phyloP scores from a whole-genome alignment of 2,329 filamentous ascomycete genomes.

The Aspergillus sp. region DNA sequence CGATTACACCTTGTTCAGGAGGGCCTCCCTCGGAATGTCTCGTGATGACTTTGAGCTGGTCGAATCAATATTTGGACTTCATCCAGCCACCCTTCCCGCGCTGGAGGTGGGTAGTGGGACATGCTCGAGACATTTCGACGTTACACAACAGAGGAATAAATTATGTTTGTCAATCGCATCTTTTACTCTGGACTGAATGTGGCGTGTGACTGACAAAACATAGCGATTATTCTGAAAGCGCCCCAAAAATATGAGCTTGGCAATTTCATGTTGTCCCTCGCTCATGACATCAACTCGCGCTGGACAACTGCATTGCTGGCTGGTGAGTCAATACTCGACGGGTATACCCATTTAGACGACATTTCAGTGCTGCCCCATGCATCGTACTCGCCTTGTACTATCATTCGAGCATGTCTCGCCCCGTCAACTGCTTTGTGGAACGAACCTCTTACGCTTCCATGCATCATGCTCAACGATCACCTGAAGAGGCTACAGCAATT shows the following conservation, averaged over 20 bases:
- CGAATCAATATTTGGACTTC: neutral
- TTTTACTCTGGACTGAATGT: neutral
- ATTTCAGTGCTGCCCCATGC: neutral
- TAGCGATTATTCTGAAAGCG: constrained; percentile 13
- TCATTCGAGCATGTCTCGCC: neutral
- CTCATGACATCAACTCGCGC: neutral
- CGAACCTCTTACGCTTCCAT: constrained; percentile 1
- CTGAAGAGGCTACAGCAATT: neutral
- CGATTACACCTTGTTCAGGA: constrained; percentile 3
- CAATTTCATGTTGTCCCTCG: constrained; percentile 13
- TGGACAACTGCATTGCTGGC: constrained; percentile 8
- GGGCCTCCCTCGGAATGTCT: neutral
- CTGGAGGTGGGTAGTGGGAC: constrained; percentile 3
- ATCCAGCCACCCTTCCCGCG: constrained; percentile 1
- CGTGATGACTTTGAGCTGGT: neutral
- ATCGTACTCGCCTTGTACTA: neutral
- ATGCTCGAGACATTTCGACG: neutral
- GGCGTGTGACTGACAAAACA: neutral
- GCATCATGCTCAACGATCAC: constrained; percentile 4
- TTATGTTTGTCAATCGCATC: neutral
- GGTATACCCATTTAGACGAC: neutral
- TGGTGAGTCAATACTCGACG: constrained; percentile 3
- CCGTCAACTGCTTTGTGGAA: neutral
- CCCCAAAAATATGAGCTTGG: constrained; percentile 16
- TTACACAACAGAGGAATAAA: neutral